Percentiles rank a stretch among this genome's conserved stretches.
Evolutionary conservation across 257 asterid species (phyloP).

Genomic region (Lycium ferocissimum): DNA sequence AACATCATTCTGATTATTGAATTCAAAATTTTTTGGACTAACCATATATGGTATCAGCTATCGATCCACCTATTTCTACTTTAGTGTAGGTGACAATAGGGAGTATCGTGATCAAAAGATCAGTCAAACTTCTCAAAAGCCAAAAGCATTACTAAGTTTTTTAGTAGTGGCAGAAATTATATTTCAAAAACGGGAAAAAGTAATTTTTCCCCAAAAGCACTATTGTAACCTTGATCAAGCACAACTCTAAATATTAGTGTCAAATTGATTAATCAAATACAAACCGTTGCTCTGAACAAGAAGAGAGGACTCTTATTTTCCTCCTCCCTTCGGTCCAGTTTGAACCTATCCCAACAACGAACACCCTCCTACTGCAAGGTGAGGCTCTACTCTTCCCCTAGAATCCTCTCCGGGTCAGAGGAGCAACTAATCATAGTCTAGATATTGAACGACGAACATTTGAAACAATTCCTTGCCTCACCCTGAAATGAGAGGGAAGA

Average conservation of each 20-base stretch:
- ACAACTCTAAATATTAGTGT: too few relatives aligned
- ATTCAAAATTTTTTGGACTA: neutral
- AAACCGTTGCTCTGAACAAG: neutral
- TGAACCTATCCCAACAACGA: neutral
- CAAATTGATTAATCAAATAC: neutral
- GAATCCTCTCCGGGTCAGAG: too few relatives aligned
- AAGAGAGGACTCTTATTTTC: too few relatives aligned
- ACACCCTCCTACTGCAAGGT: neutral
- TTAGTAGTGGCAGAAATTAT: too few relatives aligned
- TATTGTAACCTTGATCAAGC: too few relatives aligned
- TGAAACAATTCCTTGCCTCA: too few relatives aligned
- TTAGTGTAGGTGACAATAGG: neutral
- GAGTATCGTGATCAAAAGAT: neutral
- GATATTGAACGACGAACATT: too few relatives aligned
- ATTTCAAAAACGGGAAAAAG: too few relatives aligned
- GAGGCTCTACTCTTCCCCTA: neutral
- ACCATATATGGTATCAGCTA: neutral
- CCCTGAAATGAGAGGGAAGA: too few relatives aligned
- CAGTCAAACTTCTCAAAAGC: neutral
- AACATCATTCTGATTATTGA: neutral
- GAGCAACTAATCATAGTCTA: too few relatives aligned
- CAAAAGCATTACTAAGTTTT: too few relatives aligned
- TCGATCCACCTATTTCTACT: neutral
- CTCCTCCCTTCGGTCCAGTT: neutral
- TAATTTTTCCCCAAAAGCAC: too few relatives aligned